Percentiles rank a stretch among this genome's conserved stretches.
phyloP scores from a whole-genome alignment of 495 filamentous ascomycete species.

The Mycothermus thermophilus region DNA sequence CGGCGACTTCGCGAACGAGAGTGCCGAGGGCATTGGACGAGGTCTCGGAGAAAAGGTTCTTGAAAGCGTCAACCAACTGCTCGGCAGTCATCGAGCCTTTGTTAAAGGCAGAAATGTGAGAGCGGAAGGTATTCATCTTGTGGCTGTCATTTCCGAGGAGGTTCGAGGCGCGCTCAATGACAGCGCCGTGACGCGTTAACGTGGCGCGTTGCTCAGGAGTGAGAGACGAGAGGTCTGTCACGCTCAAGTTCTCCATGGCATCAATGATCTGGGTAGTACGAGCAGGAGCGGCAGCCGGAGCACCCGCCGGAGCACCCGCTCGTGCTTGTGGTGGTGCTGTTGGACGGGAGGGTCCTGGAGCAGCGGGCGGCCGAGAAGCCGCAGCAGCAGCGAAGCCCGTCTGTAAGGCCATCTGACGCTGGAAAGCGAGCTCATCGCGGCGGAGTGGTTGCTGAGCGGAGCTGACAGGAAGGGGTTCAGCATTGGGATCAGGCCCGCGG shows the following conservation, averaged over 20 bases:
- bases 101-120: slow-evolving; percentile 60
- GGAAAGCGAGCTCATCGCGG: slow-evolving; percentile 82
- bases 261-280: slow-evolving; percentile 13
- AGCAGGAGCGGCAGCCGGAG: too few species aligned
- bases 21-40: slow-evolving; percentile 68
- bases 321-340: slow-evolving; percentile 6
- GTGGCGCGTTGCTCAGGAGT: slow-evolving; percentile 69
- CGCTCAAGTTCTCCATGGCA: slow-evolving; percentile 25
- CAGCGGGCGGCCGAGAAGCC: slow-evolving; percentile 26
- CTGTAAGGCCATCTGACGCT: slow-evolving; percentile 73
- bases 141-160: slow-evolving; percentile 58
- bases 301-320: slow-evolving; percentile 6
- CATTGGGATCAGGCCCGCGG: slow-evolving; percentile 46
- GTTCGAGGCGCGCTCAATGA: slow-evolving; percentile 70
- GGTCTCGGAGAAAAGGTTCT: slow-evolving; percentile 64
- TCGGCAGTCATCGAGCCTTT: slow-evolving; percentile 50
- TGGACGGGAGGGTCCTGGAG: too few species aligned
- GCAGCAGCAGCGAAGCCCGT: slow-evolving; percentile 8
- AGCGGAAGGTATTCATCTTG: slow-evolving; percentile 66
- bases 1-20: slow-evolving; percentile 79
- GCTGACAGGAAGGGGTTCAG: slow-evolving; percentile 62
- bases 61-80: slow-evolving; percentile 68
- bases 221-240: slow-evolving; percentile 30
- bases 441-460: slow-evolving; percentile 72
- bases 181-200: slow-evolving; percentile 58